Evolutionary conservation across 345 rosid species (phyloP).

Genomic region (Eutrema yunnanense): DNA sequence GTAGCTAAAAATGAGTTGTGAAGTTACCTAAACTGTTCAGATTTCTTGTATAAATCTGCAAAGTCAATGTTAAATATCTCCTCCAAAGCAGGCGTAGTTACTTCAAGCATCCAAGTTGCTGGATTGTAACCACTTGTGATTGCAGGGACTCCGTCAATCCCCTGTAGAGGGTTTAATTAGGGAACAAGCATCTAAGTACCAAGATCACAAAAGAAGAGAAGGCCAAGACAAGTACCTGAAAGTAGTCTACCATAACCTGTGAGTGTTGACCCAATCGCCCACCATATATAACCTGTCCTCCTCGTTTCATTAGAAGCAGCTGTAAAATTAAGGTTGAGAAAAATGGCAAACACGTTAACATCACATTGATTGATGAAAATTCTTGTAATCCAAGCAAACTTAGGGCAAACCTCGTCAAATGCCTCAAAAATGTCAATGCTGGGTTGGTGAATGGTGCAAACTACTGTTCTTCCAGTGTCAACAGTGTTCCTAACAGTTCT

Average conservation of each 20-base stretch:
- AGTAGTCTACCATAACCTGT: conserved; percentile 59
- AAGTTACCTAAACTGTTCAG: conserved; percentile 55
- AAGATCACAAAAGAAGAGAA: not conserved
- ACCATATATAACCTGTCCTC: conserved; percentile 81
- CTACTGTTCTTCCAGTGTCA: conserved; percentile 93
- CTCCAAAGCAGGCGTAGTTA: conserved; percentile 62
- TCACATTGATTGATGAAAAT: not conserved
- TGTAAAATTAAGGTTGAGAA: conserved; percentile 23
- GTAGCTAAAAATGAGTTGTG: not conserved
- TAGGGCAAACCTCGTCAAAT: conserved; percentile 72
- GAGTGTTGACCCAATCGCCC: conserved; percentile 79
- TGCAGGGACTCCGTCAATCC: conserved; percentile 50
- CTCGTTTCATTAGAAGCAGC: conserved; percentile 97
- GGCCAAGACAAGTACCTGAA: conserved; percentile 50
- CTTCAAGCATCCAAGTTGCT: conserved; percentile 99
- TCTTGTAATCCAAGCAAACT: not conserved
- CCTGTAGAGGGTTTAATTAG: conserved; percentile 32
- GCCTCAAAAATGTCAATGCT: conserved; percentile 94
- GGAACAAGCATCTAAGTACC: not conserved
- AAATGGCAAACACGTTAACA: not conserved
- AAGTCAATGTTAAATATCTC: conserved; percentile 58
- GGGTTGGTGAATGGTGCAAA: conserved; percentile 93
- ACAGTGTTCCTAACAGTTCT: conserved; percentile 92
- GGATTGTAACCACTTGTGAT: conserved; percentile 72
- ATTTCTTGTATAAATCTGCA: conserved; percentile 56